phyloP scores from a whole-genome alignment of 164 flowering plant species.

The Protea cynaroides region DNA sequence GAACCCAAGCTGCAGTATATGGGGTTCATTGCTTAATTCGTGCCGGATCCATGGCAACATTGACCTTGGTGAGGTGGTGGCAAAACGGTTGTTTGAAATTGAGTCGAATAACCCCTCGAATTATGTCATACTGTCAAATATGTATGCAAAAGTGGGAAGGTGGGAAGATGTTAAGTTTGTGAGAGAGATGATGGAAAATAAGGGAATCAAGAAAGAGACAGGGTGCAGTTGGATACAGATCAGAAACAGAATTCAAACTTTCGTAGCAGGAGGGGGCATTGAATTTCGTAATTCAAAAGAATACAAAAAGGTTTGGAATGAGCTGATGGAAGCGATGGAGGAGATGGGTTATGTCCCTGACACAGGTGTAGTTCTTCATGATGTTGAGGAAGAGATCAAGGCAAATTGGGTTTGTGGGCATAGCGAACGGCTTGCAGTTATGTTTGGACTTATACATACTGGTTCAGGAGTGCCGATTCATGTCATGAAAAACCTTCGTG shows the following conservation, averaged over 20 bases:
- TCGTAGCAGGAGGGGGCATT: conserved; percentile 27
- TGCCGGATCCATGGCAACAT: conserved; percentile 27
- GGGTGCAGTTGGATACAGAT: conserved; percentile 36
- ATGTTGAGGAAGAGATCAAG: conserved; percentile 25
- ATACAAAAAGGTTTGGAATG: conserved; percentile 20
- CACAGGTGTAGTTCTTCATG: conserved; percentile 28
- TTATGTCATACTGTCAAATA: conserved; percentile 33
- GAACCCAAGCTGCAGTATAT: conserved; percentile 33
- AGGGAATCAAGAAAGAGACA: conserved; percentile 28
- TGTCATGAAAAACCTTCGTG: conserved; percentile 32
- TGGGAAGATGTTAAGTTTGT: conserved; percentile 26
- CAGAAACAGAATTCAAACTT: conserved; percentile 20
- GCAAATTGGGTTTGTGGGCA: conserved; percentile 32
- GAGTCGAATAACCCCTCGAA: conserved; percentile 33
- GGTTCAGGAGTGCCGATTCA: conserved; percentile 24
- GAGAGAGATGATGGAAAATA: conserved; percentile 28
- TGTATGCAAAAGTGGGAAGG: conserved; percentile 32
- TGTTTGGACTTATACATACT: conserved; percentile 25
- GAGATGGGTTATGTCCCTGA: conserved; percentile 26
- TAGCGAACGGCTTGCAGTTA: conserved; percentile 27
- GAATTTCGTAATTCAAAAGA: conserved; percentile 22
- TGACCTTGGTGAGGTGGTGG: conserved; percentile 25
- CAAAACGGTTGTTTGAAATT: conserved; percentile 26
- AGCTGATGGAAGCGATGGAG: conserved; percentile 21
- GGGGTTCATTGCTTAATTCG: conserved; percentile 39